These are phyloP conservation scores for Ciborinia camelliae DNA, from an alignment of 2,329 filamentous ascomycete species.

Conservation along the genomic window DNA sequence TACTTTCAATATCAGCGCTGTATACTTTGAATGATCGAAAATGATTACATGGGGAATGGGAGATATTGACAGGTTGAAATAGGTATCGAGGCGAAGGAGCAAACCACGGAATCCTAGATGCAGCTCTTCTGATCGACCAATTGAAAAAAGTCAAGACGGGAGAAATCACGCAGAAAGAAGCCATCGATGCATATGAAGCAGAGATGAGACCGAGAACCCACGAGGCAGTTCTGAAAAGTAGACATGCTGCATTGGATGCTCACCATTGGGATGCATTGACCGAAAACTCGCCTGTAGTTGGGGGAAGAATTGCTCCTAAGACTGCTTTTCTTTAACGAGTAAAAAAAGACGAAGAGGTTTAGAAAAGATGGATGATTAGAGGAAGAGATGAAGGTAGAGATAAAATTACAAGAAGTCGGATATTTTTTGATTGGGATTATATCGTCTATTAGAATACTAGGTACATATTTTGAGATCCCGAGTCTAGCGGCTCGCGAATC, in stretches of 20 bases:
- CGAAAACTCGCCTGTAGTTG: conserved; percentile 40
- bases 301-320: conserved; percentile 32
- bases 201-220: conserved; percentile 44
- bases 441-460: too few relatives aligned
- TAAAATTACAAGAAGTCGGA: background rate
- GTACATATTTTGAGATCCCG: background rate
- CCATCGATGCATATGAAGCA: conserved; percentile 46
- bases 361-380: background rate
- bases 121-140: conserved; percentile 44
- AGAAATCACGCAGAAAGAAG: conserved; percentile 37
- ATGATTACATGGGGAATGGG: background rate
- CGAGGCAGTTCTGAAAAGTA: conserved; percentile 48
- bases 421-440: background rate
- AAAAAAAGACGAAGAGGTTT: background rate
- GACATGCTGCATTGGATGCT: conserved; percentile 53
- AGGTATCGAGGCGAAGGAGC: conserved; percentile 52
- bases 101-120: conserved; percentile 55
- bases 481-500: conserved; percentile 12
- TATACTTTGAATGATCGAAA: background rate
- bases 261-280: conserved; percentile 49
- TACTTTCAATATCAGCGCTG: background rate
- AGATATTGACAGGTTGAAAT: background rate
- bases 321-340: conserved; percentile 1
- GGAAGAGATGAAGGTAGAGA: background rate
- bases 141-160: conserved; percentile 24